Base-by-base conservation (phyloP, 495 filamentous ascomycete species). In the Wilcoxina mikolae region DNA sequence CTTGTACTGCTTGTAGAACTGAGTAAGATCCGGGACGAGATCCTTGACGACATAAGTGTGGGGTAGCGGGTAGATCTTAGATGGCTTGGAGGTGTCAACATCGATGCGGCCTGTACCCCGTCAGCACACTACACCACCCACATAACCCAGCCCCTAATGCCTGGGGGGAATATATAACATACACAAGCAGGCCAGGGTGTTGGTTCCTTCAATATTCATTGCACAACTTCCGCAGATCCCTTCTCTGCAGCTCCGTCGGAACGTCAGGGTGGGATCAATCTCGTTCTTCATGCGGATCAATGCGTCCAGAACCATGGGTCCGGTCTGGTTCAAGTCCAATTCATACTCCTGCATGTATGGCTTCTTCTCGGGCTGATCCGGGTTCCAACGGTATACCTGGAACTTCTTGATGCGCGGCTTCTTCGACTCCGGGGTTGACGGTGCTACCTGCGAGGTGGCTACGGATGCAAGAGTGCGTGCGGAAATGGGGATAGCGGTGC, bases 1-100 rank as follows among this genome's bases (percentile, higher is more conserved):
- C 73, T 94, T 94, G 81, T 98, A 98, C 78, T 98, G 91, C 76
- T 95, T 95, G 83, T 98, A 98, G 81, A 98, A 95, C 56, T 85
- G 84, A 60, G 91, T 98, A 60, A 98, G 73, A 69, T 98, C 91
- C 46, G 91, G 90, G 11, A 98, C 90, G 57, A 98, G 78, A 68
- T 98, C 91, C 80, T 95, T 98, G 73, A 98, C 90, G 60, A 96
- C 84, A 75, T 94, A 98, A 69, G 88, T 98, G 76, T 98, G 91
- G 58, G 91, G 91, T 55, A 98, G 78, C 12, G 91, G 91, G 73
- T 98, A 98, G 76, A 98, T 91, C 76, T 94, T 91, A 64, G 85
- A 76, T 61, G 94, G 85, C 59, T 82, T 73, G 58, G 67, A 69
- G 54, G 82, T 81, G 52, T 94, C 87, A 60, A 82, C 79, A 41